Evolutionary conservation across 805 yeast species (phyloP).

Genomic region (Spathaspora girioi): DNA sequence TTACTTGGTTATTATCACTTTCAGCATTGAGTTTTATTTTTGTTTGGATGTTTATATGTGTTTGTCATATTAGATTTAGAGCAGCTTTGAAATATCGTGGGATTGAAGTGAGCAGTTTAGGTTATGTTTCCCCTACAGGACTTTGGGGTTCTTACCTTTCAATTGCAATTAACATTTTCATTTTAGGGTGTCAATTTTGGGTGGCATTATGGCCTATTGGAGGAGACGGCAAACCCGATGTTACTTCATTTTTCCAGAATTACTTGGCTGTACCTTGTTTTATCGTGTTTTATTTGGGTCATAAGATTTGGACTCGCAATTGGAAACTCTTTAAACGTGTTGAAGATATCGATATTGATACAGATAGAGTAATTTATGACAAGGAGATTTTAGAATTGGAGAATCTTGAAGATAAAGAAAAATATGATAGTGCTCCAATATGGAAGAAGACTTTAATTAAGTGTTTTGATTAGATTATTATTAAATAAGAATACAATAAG

Average conservation of each 20-base stretch:
- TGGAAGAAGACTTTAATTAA: constrained; percentile 15
- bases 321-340: constrained; percentile 25
- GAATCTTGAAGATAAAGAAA: constrained; percentile 19
- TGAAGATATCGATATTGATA: constrained; percentile 27
- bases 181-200: constrained; percentile 42
- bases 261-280: constrained; percentile 31
- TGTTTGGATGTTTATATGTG: constrained; percentile 39
- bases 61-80: constrained; percentile 40
- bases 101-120: constrained; percentile 23
- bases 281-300: constrained; percentile 26
- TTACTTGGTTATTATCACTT: constrained; percentile 34
- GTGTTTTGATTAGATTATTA: constrained; percentile 7
- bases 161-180: constrained; percentile 24
- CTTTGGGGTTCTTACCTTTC: constrained; percentile 36
- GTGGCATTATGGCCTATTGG: constrained; percentile 39
- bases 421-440: constrained; percentile 14
- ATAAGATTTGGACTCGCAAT: constrained; percentile 27
- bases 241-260: constrained; percentile 26
- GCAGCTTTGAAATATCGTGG: constrained; percentile 29
- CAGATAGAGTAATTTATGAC: constrained; percentile 28
- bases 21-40: constrained; percentile 31
- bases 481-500: not conserved
- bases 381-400: constrained; percentile 31
- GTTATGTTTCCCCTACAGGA: constrained; percentile 38
- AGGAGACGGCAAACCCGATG: constrained; percentile 21